These are phyloP conservation scores for Lasiodiplodia gonubiensis DNA, from an alignment of 2,329 filamentous ascomycete genomes.

Conservation along the genomic window DNA sequence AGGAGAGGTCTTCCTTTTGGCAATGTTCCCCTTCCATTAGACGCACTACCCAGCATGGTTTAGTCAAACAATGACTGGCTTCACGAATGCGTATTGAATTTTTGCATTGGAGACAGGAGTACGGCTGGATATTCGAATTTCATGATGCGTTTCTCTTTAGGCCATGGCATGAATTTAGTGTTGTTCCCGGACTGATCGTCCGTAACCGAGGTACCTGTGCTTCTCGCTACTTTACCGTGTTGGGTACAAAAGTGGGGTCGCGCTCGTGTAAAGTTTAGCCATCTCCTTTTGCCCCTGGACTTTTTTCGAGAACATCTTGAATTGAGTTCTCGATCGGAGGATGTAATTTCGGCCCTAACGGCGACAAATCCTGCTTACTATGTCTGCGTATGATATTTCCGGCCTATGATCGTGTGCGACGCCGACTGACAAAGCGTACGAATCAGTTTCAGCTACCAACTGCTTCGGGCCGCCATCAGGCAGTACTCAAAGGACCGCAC, in stretches of 20 bases:
- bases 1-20: background rate
- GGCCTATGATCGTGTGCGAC: background rate
- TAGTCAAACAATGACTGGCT: no score
- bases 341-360: background rate
- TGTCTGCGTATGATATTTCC: constrained; percentile 2
- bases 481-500: constrained; percentile 15
- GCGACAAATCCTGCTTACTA: background rate
- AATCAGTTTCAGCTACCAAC: constrained; percentile 14
- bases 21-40: background rate
- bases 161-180: no score
- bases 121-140: no score
- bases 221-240: background rate
- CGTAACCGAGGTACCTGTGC: constrained; percentile 7
- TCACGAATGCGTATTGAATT: no score
- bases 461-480: constrained; percentile 12
- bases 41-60: background rate
- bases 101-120: no score
- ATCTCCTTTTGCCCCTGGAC: constrained; percentile 11
- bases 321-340: background rate
- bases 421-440: background rate
- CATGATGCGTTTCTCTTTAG: no score
- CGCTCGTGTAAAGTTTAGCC: background rate
- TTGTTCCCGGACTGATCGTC: background rate
- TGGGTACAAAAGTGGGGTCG: constrained; percentile 8
- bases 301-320: constrained; percentile 6